Evolutionary conservation across 1,284 basidiomycete genomes (phyloP).

Genomic region (Trametes polyzona): DNA sequence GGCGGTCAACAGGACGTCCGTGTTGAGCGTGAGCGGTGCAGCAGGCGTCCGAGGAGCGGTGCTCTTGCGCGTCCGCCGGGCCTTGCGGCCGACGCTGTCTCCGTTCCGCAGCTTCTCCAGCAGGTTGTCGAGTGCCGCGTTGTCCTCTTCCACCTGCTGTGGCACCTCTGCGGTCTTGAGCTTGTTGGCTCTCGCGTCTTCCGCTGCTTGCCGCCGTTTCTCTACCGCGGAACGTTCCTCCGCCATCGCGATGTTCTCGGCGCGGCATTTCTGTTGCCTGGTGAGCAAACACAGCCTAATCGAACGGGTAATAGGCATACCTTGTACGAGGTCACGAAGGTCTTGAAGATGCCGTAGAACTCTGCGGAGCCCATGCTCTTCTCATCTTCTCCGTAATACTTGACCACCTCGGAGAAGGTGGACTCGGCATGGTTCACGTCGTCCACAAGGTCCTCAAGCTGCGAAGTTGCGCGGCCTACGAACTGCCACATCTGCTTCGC

Average conservation of each 20-base stretch:
- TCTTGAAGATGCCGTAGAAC: conserved; percentile 95
- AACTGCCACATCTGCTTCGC: conserved; percentile 91
- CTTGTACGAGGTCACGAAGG: conserved; percentile 90
- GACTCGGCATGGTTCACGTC: conserved; percentile 84
- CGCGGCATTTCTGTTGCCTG: conserved; percentile 75
- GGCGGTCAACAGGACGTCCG: conserved; percentile 35
- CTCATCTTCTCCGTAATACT: conserved; percentile 91
- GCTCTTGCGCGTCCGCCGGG: conserved; percentile 52
- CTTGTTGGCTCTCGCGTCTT: conserved; percentile 62
- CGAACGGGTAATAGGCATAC: conserved; percentile 44
- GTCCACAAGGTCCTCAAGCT: conserved; percentile 83
- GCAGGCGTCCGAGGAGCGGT: conserved; percentile 40
- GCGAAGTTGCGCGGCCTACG: conserved; percentile 70
- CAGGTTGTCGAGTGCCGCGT: conserved; percentile 70
- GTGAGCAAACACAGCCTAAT: background rate
- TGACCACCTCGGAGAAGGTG: conserved; percentile 81
- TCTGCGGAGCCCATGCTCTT: conserved; percentile 82
- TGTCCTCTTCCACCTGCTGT: conserved; percentile 50
- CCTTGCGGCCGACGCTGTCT: conserved; percentile 62
- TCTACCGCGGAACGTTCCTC: conserved; percentile 68
- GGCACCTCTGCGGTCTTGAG: conserved; percentile 53
- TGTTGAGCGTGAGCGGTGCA: conserved; percentile 46
- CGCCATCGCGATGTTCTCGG: conserved; percentile 71
- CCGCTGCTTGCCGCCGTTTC: conserved; percentile 66
- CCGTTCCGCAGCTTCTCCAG: conserved; percentile 76